Evolutionary conservation across 2,329 filamentous ascomycete species (phyloP), one percentile per base, ranked within the genome.

Genomic region (Colletotrichum sp.): DNA sequence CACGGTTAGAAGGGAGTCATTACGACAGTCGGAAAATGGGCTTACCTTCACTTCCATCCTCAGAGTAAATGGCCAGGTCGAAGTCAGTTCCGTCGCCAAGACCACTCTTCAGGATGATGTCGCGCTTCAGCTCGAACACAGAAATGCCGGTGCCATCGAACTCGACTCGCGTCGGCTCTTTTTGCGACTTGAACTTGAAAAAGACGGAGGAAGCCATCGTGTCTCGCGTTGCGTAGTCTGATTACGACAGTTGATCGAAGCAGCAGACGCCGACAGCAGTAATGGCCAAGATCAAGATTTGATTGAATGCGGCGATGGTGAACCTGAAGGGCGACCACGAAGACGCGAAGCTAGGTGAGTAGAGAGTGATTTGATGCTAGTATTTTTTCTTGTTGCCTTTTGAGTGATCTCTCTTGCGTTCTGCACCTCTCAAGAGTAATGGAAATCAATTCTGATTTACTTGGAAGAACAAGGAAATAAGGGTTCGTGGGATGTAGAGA

Each of bases 111-210:
- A 92, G 93, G 88, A 99, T 99, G 83, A 99, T 99, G 87, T 99
- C 97, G 88, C 96, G 95, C 89, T 99, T 99, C 83, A 99, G 90
- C 84, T 99, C 98, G 87, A 99, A 99, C 78, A 99, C 97, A 77
- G 96, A 98, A 83, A 99, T 98, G 86, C 95, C 95, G 81, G 96
- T 98, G 83, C 97, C 97, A 86, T 99, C 96, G 85, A 99, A 99
- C 83, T 96, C 95, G 82, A 99, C 96, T 83, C 96, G 93, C 74
- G 95, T 95, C 76, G 96, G 95, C 84, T 99, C 97, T 88, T 96
- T 98, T 84, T 98, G 96, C 81, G 96, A 99, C 88, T 98, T 99
- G 93, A 99, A 99, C 88, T 98, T 98, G 95, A 98, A 99, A 88
- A 98, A 99, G 83, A 99, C 97, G 80, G 96, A 99, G 73, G 97